Evolutionary conservation across 163 green algal genomes (phyloP).

Genomic region (Prototheca cutis): DNA sequence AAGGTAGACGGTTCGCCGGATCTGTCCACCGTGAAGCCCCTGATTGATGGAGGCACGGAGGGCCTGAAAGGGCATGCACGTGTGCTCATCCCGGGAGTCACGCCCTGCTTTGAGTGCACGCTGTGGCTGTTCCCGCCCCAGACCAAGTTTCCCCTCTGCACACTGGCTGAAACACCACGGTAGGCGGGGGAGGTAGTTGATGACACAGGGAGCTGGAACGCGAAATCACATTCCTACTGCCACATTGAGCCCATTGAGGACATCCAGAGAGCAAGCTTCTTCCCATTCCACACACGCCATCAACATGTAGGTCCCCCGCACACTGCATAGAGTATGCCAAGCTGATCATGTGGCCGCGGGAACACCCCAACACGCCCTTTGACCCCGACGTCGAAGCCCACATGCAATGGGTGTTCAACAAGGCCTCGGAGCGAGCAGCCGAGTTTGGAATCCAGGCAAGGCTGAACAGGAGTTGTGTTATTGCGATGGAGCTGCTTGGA

Average conservation of each 20-base stretch:
- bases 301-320: conserved; percentile 52
- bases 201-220: neutral
- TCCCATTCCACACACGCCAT: neutral
- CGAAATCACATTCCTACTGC: neutral
- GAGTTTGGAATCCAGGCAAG: conserved; percentile 85
- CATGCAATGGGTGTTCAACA: conserved; percentile 89
- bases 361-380: conserved; percentile 68
- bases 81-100: conserved; percentile 90
- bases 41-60: conserved; percentile 97
- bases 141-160: conserved; percentile 95
- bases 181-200: conserved; percentile 9
- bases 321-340: conserved; percentile 99
- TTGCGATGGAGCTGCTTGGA: too few relatives aligned
- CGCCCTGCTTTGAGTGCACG: conserved; percentile 98
- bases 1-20: conserved; percentile 66
- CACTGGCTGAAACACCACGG: conserved; percentile 80
- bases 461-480: too few relatives aligned
- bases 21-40: conserved; percentile 77
- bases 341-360: conserved; percentile 84
- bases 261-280: neutral
- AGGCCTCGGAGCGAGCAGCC: conserved; percentile 59
- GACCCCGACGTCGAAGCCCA: conserved; percentile 83
- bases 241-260: too few relatives aligned
- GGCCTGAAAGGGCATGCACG: conserved; percentile 95
- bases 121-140: conserved; percentile 98